Evolutionary conservation across 2,329 filamentous ascomycete genomes (phyloP).

Genomic region (Colletotrichum destructivum): DNA sequence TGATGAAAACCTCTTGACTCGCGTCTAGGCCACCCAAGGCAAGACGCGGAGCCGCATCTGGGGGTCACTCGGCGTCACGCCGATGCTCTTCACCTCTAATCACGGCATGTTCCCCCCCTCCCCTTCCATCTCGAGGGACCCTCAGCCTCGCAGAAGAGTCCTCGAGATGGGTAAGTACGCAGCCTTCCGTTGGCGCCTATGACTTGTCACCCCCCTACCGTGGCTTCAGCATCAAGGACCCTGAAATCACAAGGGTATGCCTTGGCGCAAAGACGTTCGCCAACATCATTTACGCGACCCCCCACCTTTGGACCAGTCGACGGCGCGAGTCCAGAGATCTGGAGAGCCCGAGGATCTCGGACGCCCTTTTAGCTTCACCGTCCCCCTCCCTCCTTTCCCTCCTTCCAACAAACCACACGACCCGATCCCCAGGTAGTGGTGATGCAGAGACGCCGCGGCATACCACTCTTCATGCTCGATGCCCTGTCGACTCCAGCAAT

Average conservation of each 20-base stretch:
- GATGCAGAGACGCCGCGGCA: conserved; percentile 12
- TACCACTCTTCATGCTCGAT: neutral
- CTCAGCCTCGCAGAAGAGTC: conserved; percentile 23
- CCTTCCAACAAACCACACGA: conserved; percentile 1
- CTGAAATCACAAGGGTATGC: conserved; percentile 19
- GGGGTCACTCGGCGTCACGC: conserved; percentile 36
- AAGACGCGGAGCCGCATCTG: neutral
- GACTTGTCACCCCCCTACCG: conserved; percentile 26
- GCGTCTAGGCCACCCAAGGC: neutral
- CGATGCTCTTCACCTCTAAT: conserved; percentile 10
- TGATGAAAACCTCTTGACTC: conserved; percentile 14
- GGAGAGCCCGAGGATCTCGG: neutral
- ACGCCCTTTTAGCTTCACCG: neutral
- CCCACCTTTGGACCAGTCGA: conserved; percentile 14
- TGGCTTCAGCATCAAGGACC: conserved; percentile 22
- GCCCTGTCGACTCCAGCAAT: conserved; percentile 23
- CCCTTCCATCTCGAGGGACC: neutral
- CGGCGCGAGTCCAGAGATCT: conserved; percentile 22
- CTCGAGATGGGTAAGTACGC: conserved; percentile 31
- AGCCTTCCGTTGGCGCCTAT: conserved; percentile 28
- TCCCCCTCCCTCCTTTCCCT: neutral
- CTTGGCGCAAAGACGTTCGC: conserved; percentile 30
- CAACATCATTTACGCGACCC: conserved; percentile 14
- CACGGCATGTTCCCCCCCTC: neutral
- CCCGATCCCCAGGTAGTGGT: conserved; percentile 7